Base-by-base conservation (phyloP, 495 filamentous ascomycete species). In the Penicillium pancosmium region DNA sequence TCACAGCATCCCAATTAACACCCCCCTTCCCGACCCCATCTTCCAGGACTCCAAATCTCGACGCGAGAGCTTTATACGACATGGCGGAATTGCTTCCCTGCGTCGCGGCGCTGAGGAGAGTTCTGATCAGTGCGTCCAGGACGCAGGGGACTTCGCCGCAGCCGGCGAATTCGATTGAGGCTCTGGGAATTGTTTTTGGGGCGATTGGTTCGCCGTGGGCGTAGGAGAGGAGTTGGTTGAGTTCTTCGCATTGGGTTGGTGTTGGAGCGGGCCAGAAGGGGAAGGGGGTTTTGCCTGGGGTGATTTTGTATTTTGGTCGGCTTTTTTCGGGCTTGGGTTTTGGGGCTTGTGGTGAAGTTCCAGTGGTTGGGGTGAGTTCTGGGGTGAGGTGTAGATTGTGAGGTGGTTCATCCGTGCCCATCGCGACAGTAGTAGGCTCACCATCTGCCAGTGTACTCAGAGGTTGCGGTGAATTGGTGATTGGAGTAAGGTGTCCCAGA, bases 61-160 rank as follows among this genome's bases (percentile, higher is more conserved):
- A 62, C 3, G 88, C 84, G 1, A 97, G 77, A 1, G 86, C 91
- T 57, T 86, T 73, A 56, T 97, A 88, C 8, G 92, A 88, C 40
- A 70, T 75, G 56, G 86, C 81, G 5, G 89, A 84, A 56, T 91
- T 89, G 5, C 67, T 82, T 54, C 84, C 81, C 0, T 83, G 85
- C 0, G 91, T 94, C 7, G 88, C 85, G 1, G 88, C 89, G 68
- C 91, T 95, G 23, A 96, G 80, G 5, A 88, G 68, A 0, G 92
- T 96, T 23, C 92, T 83, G 21, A 97, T 82, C 0, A 98, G 76
- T 0, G 93, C 94, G 67, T 98, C 94, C 0, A 98, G 80, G 1
- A 97, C 86, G 18, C 87, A 93, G 0, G 93, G 93, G 0, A 97
- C 94, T 70, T 98, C 93, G 13, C 94, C 94, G 63, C 94, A 98